Conservation (phyloP, 2,329 filamentous ascomycete genomes). For the Magnaporthiopsis incrustans region DNA sequence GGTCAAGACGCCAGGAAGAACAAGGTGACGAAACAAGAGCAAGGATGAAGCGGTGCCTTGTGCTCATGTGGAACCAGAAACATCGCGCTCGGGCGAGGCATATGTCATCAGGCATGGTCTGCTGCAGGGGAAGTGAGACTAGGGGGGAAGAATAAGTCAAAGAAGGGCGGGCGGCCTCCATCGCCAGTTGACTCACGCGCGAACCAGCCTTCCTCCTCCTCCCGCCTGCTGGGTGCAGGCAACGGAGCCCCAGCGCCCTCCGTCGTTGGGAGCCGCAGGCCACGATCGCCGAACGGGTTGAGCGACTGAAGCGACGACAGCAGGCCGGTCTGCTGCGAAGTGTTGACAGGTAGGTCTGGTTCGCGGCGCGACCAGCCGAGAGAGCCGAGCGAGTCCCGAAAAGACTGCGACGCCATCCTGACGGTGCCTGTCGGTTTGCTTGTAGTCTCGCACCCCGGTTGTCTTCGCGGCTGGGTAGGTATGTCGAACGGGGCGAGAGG, state of each 20-base stretch:
- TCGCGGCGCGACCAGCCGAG: conserved; percentile 89
- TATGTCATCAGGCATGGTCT: conserved; percentile 29
- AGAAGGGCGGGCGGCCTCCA: conserved; percentile 1
- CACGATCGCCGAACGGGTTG: conserved; percentile 80
- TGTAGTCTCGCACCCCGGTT: background rate
- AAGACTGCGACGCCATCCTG: conserved; percentile 76
- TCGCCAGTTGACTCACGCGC: conserved; percentile 60
- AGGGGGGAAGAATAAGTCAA: conserved; percentile 12
- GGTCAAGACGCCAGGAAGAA: conserved; percentile 8
- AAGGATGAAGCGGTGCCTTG: conserved; percentile 3
- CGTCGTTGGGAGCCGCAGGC: conserved; percentile 81
- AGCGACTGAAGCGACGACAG: conserved; percentile 73
- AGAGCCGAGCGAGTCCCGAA: conserved; percentile 90
- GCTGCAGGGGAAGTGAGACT: conserved; percentile 32
- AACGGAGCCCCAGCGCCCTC: conserved; percentile 78
- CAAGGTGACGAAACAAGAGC: conserved; percentile 5
- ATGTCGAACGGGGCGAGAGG: background rate
- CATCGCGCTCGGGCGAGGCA: conserved; percentile 33
- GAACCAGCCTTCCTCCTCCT: conserved; percentile 95
- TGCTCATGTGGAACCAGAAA: conserved; percentile 32
- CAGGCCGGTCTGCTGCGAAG: conserved; percentile 61
- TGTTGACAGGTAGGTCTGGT: conserved; percentile 66
- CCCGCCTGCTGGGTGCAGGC: conserved; percentile 73
- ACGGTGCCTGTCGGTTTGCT: background rate
- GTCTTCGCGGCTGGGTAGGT: background rate